Percentiles rank a stretch among this genome's conserved stretches.
phyloP scores from a whole-genome alignment of 2,329 filamentous ascomycete genomes.

The Neonectria neomacrospora region DNA sequence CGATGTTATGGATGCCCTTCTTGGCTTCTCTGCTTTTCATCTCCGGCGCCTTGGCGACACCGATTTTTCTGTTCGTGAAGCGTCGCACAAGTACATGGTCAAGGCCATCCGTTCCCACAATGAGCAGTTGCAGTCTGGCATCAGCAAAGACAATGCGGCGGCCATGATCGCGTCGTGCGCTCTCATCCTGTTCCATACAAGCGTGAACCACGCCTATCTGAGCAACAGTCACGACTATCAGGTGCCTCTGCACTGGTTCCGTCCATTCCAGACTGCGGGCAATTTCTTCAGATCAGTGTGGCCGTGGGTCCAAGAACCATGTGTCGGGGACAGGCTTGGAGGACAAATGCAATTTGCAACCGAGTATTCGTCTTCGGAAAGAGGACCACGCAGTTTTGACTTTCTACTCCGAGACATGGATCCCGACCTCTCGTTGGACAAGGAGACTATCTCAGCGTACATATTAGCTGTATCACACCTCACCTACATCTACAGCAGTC shows the following conservation, averaged over 20 bases:
- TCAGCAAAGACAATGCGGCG: constrained; percentile 8
- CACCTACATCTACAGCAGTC: not conserved
- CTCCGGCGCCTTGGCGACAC: constrained; percentile 9
- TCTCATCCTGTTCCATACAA: constrained; percentile 22
- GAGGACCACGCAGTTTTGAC: not conserved
- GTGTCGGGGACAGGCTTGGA: not conserved
- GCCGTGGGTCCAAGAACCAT: constrained; percentile 2
- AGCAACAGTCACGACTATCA: not conserved
- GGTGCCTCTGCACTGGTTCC: constrained; percentile 24
- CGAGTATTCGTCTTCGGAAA: not conserved
- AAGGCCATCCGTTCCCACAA: constrained; percentile 18
- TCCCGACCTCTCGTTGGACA: not conserved
- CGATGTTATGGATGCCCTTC: constrained; percentile 18
- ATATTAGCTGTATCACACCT: constrained; percentile 4
- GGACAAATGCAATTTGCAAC: not conserved
- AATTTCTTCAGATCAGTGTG: not conserved
- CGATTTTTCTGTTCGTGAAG: not conserved
- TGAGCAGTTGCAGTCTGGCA: not conserved
- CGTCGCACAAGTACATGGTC: constrained; percentile 24
- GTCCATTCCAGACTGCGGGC: constrained; percentile 9
- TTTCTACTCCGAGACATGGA: constrained; percentile 15
- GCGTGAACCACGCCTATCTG: constrained; percentile 19
- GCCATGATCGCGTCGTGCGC: constrained; percentile 11
- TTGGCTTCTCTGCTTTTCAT: constrained; percentile 27
- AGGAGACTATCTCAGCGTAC: not conserved